A percentile compares a stretch with the other conserved stretches of the same genome.
Conservation (phyloP, 805 yeast genomes). For the Metschnikowia rubicola region DNA sequence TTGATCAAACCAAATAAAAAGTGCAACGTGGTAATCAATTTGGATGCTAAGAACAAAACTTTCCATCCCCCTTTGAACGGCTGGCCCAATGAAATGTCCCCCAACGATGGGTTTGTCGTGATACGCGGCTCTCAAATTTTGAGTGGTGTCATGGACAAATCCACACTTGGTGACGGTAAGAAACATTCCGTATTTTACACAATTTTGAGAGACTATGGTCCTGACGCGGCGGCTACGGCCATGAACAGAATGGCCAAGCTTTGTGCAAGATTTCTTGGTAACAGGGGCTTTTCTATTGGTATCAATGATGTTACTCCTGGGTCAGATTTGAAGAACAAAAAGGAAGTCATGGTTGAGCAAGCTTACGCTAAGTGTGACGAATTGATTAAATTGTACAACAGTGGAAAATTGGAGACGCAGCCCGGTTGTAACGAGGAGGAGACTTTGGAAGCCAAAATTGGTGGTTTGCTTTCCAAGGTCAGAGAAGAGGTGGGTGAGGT, state of each 20-base stretch:
- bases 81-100: slow-evolving; percentile 89
- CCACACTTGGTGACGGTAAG: slow-evolving; percentile 95
- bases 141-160: slow-evolving; percentile 96
- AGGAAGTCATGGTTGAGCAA: slow-evolving; percentile 83
- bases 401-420: slow-evolving; percentile 92
- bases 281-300: slow-evolving; percentile 96
- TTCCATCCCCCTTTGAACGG: slow-evolving; percentile 71
- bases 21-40: slow-evolving; percentile 79
- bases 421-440: slow-evolving; percentile 99
- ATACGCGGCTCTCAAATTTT: slow-evolving; percentile 86
- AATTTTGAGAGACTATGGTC: slow-evolving; percentile 93
- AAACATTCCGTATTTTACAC: slow-evolving; percentile 95
- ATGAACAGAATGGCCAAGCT: slow-evolving; percentile 99
- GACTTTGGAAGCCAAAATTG: slow-evolving; percentile 95
- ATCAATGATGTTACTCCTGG: slow-evolving; percentile 97
- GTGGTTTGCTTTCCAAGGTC: slow-evolving; percentile 92
- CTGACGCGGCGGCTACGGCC: slow-evolving; percentile 89
- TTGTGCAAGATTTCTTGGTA: slow-evolving; percentile 92
- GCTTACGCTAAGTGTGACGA: slow-evolving; percentile 93
- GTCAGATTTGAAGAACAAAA: slow-evolving; percentile 62
- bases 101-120: slow-evolving; percentile 91
- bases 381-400: slow-evolving; percentile 69
- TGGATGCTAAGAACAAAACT: slow-evolving; percentile 93
- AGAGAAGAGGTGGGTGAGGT: slow-evolving; percentile 99
- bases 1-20: slow-evolving; percentile 76